phyloP scores from a whole-genome alignment of 139 green algal genomes.

The Pseudopediastrum boryanum region DNA sequence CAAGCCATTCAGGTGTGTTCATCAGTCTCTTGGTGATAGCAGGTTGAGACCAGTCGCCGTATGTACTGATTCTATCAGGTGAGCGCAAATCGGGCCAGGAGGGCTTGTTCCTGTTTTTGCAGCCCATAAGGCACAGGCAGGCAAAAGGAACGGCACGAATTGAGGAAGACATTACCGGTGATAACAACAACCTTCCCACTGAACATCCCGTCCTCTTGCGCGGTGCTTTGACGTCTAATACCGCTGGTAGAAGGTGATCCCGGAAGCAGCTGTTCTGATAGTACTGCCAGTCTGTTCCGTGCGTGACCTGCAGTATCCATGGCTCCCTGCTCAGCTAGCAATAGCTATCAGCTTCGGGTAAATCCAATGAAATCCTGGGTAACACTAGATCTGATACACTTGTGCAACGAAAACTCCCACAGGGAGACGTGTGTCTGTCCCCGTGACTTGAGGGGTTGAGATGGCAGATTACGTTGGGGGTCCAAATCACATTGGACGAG shows the following conservation, averaged over 20 bases:
- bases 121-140: not conserved
- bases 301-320: no score
- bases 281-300: no score
- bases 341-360: no score
- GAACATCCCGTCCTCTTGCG: constrained; percentile 34
- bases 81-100: not conserved
- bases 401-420: no score
- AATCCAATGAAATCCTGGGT: no score
- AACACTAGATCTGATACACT: no score
- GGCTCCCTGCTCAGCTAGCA: no score
- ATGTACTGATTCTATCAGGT: not conserved
- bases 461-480: no score
- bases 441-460: no score
- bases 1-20: not conserved
- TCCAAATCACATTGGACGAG: no score
- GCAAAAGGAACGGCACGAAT: not conserved
- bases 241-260: not conserved
- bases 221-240: not conserved
- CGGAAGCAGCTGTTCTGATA: no score
- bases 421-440: no score
- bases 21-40: not conserved
- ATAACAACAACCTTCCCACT: constrained; percentile 74
- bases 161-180: constrained; percentile 53
- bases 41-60: not conserved
- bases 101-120: not conserved